phyloP scores from a whole-genome alignment of 2,329 filamentous ascomycete genomes.

The Chrysoporthe deuterocubensis region DNA sequence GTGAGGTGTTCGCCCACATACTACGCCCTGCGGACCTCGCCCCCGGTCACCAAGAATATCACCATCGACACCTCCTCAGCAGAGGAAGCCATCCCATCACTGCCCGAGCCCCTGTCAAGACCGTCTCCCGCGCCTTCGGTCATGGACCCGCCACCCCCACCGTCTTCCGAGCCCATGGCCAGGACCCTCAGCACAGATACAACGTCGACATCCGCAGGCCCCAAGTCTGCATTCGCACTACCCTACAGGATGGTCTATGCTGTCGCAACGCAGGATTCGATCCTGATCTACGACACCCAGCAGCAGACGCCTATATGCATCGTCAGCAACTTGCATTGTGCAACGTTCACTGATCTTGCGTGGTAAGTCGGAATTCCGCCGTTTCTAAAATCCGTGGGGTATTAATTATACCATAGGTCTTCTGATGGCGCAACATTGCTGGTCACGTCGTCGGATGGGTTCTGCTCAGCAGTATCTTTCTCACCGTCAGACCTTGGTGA shows the following conservation, averaged over 20 bases:
- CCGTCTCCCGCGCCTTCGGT: conserved; percentile 61
- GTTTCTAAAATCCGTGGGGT: neutral
- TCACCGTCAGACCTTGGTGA: conserved; percentile 82
- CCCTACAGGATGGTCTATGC: conserved; percentile 96
- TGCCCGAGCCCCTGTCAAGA: conserved; percentile 80
- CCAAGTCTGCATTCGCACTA: conserved; percentile 76
- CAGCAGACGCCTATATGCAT: conserved; percentile 92
- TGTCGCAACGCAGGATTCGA: conserved; percentile 94
- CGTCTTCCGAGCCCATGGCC: conserved; percentile 56
- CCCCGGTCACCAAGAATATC: conserved; percentile 79
- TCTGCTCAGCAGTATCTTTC: conserved; percentile 92
- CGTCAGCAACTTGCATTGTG: conserved; percentile 96
- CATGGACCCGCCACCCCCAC: conserved; percentile 79
- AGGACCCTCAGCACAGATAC: conserved; percentile 53
- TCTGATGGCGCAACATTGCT: conserved; percentile 65
- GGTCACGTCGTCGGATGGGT: conserved; percentile 97
- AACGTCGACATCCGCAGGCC: conserved; percentile 56
- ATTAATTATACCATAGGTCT: conserved; percentile 47
- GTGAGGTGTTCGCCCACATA: conserved; percentile 91
- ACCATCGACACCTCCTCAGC: conserved; percentile 91
- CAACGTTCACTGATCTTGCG: conserved; percentile 93
- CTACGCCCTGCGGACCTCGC: conserved; percentile 75
- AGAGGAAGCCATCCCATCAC: conserved; percentile 79
- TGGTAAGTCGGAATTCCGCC: conserved; percentile 65
- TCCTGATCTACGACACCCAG: conserved; percentile 95